Conservation (phyloP, 1,284 basidiomycete species). For the Moniliophthora roreri region DNA sequence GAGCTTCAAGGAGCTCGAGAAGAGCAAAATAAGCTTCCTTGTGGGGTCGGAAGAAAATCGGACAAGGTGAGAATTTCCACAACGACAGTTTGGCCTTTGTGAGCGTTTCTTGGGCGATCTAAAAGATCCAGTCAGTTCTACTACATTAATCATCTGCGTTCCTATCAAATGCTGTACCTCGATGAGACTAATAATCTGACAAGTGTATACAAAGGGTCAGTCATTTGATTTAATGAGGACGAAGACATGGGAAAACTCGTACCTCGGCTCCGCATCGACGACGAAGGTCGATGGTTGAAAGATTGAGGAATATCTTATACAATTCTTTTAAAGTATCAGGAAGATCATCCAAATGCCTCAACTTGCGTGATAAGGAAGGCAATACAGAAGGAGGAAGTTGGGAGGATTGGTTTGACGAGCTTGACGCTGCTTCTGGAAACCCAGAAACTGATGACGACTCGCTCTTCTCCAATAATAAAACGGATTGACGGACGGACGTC, state of each 20-base stretch:
- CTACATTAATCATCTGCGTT: not conserved
- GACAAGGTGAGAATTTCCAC: slow-evolving; percentile 13
- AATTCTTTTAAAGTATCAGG: slow-evolving; percentile 8
- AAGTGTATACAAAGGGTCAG: not conserved
- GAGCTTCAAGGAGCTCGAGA: slow-evolving; percentile 8
- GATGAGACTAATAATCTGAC: slow-evolving; percentile 1
- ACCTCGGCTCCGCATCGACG: slow-evolving; percentile 7
- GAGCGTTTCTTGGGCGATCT: slow-evolving; percentile 15
- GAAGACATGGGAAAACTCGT: slow-evolving; percentile 2
- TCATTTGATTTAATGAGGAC: not conserved
- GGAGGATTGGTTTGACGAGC: not conserved
- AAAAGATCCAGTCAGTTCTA: not conserved
- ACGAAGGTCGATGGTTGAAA: slow-evolving; percentile 8
- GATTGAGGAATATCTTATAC: slow-evolving; percentile 5
- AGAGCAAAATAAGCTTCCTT: slow-evolving; percentile 16
- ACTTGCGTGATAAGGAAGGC: slow-evolving; percentile 9
- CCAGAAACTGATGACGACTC: no score
- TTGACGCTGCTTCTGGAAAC: not conserved
- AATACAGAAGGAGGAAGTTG: not conserved
- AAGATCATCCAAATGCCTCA: slow-evolving; percentile 10
- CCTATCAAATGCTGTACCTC: not conserved
- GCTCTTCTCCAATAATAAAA: not conserved
- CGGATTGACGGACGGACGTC: not conserved
- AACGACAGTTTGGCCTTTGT: slow-evolving; percentile 11
- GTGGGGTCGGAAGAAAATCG: slow-evolving; percentile 8